A percentile compares a stretch with the other conserved stretches of the same genome.
phyloP scores from a whole-genome alignment of 768 basidiomycete species.

The Vararia minispora region DNA sequence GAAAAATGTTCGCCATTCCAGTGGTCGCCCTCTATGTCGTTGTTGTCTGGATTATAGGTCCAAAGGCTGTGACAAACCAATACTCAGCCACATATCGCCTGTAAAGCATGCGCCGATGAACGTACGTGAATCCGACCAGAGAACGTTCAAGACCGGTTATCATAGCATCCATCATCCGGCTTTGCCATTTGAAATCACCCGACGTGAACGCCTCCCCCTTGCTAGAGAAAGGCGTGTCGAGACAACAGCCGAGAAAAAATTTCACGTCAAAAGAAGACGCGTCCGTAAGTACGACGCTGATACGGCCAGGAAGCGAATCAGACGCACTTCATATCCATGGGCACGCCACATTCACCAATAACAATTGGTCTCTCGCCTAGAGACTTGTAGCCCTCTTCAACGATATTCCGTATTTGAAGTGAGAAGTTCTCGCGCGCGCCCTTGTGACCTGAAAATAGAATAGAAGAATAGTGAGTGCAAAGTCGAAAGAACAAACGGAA shows the following conservation, averaged over 20 bases:
- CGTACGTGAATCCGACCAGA: slow-evolving; percentile 79
- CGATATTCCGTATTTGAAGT: slow-evolving; percentile 71
- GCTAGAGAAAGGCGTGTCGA: slow-evolving; percentile 26
- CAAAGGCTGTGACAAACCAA: slow-evolving; percentile 48
- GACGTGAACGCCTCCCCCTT: slow-evolving; percentile 58
- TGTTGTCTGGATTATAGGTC: slow-evolving; percentile 90
- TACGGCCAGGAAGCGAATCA: not conserved
- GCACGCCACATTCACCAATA: slow-evolving; percentile 89
- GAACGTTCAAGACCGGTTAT: slow-evolving; percentile 70
- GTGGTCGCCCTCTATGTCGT: slow-evolving; percentile 66
- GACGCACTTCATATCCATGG: slow-evolving; percentile 94
- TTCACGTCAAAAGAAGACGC: not conserved
- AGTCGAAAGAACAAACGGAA: too few relatives aligned
- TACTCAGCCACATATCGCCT: not conserved
- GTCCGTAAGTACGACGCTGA: not conserved
- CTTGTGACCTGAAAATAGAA: too few relatives aligned
- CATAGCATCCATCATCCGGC: slow-evolving; percentile 91
- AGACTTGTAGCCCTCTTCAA: slow-evolving; percentile 52
- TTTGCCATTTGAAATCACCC: slow-evolving; percentile 73
- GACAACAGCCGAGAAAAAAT: not conserved
- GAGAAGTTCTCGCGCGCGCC: slow-evolving; percentile 76
- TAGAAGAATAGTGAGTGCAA: too few relatives aligned
- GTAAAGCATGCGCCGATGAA: slow-evolving; percentile 9
- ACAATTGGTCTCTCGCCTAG: slow-evolving; percentile 78
- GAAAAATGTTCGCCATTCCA: slow-evolving; percentile 99